Percentiles rank a stretch among this genome's conserved stretches.
Conservation (phyloP, 345 rosid species). For the Litchi chinensis region DNA sequence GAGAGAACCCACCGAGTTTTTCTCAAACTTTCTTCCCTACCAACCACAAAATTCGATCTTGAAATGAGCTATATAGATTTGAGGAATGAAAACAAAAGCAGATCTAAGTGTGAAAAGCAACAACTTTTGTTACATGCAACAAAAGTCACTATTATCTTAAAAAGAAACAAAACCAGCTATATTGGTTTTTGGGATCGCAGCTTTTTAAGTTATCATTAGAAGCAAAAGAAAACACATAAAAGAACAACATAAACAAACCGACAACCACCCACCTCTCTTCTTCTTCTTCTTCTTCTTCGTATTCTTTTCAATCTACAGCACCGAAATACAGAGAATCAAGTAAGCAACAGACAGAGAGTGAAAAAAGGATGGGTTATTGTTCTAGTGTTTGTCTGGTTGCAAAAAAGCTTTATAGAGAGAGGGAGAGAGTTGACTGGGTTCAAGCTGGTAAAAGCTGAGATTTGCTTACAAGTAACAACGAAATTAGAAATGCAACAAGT, state of each 20-base stretch:
- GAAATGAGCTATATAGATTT: constrained; percentile 23
- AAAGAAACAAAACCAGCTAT: constrained; percentile 12
- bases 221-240: neutral
- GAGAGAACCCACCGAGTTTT: constrained; percentile 23
- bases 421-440: constrained; percentile 21
- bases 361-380: neutral
- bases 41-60: constrained; percentile 26
- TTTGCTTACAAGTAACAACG: neutral
- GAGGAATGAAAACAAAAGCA: constrained; percentile 27
- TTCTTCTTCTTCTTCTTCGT: neutral
- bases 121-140: neutral
- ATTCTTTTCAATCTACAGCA: constrained; percentile 5
- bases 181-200: constrained; percentile 14
- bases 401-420: constrained; percentile 1
- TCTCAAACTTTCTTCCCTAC: constrained; percentile 30
- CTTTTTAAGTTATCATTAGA: neutral
- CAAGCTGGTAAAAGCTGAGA: neutral
- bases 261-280: constrained; percentile 25
- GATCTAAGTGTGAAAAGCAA: constrained; percentile 36
- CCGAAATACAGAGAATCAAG: constrained; percentile 16
- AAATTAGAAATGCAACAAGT: neutral
- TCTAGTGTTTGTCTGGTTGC: neutral
- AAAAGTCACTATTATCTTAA: constrained; percentile 1
- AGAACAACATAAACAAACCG: neutral
- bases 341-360: neutral